Conservation (phyloP, 257 asterid species). For the Galeopsis tetrahit region DNA sequence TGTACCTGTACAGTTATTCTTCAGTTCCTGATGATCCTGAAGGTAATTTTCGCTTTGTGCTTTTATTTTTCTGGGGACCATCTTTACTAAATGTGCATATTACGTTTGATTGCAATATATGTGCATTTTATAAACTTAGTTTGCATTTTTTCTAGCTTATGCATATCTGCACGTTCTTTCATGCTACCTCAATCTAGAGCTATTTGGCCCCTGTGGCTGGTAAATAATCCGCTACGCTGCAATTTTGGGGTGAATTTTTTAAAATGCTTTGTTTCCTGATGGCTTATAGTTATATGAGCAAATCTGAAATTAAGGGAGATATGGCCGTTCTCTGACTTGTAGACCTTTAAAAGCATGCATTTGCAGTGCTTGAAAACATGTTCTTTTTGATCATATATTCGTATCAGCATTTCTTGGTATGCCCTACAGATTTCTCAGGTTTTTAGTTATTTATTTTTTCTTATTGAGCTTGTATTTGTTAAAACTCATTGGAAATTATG, state of each 20-base stretch:
- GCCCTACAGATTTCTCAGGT: not conserved
- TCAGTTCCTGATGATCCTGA: constrained; percentile 41
- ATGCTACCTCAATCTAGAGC: constrained; percentile 1
- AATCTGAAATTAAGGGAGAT: not conserved
- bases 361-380: not conserved
- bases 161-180: not conserved
- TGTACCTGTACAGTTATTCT: constrained; percentile 54
- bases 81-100: constrained; percentile 1
- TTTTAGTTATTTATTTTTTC: not conserved
- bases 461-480: not conserved
- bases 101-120: not conserved
- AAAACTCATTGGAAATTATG: too few relatives aligned
- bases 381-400: not conserved
- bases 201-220: not conserved
- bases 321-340: not conserved
- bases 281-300: not conserved
- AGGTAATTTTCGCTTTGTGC: constrained; percentile 52
- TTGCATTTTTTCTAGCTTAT: not conserved
- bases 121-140: not conserved
- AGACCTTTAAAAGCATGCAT: not conserved
- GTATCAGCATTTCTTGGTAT: not conserved
- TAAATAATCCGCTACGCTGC: not conserved
- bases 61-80: constrained; percentile 9
- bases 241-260: not conserved
- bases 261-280: not conserved